Percentiles rank a stretch among this genome's conserved stretches.
phyloP scores from a whole-genome alignment of 2,329 filamentous ascomycete species.

The Cytospora leucostoma region DNA sequence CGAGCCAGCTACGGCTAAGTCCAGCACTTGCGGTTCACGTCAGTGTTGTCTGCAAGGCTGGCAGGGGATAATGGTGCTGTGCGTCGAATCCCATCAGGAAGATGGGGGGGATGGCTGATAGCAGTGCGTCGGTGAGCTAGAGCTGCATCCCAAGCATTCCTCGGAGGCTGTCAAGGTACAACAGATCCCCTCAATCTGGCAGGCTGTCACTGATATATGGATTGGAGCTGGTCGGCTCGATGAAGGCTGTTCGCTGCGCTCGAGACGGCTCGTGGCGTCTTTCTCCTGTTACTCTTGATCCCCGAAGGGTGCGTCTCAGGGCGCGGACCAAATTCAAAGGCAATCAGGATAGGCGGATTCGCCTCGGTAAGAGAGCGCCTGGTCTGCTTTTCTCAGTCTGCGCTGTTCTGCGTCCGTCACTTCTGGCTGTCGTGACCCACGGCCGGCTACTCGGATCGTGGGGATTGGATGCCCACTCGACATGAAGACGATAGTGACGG shows the following conservation, averaged over 20 bases:
- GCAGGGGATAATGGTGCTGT: conserved; percentile 4
- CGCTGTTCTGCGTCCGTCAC: conserved; percentile 17
- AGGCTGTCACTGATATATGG: conserved; percentile 15
- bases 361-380: conserved; percentile 5
- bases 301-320: background rate
- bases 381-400: conserved; percentile 12
- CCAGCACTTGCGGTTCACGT: conserved; percentile 9
- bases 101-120: conserved; percentile 1
- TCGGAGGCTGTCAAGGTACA: background rate
- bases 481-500: background rate
- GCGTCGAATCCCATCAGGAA: conserved; percentile 7
- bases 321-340: background rate
- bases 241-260: background rate
- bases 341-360: conserved; percentile 14
- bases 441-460: conserved; percentile 14
- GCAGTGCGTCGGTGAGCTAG: conserved; percentile 1
- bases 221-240: conserved; percentile 6
- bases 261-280: background rate
- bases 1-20: conserved; percentile 5
- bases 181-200: conserved; percentile 2
- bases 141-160: conserved; percentile 9
- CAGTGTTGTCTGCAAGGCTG: conserved; percentile 12
- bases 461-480: conserved; percentile 1
- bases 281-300: background rate
- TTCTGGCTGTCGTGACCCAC: conserved; percentile 20